A percentile compares a stretch with the other conserved stretches of the same genome.
These are phyloP conservation scores for Chiua virens DNA, from an alignment of 768 basidiomycete species.

Conservation along the genomic window DNA sequence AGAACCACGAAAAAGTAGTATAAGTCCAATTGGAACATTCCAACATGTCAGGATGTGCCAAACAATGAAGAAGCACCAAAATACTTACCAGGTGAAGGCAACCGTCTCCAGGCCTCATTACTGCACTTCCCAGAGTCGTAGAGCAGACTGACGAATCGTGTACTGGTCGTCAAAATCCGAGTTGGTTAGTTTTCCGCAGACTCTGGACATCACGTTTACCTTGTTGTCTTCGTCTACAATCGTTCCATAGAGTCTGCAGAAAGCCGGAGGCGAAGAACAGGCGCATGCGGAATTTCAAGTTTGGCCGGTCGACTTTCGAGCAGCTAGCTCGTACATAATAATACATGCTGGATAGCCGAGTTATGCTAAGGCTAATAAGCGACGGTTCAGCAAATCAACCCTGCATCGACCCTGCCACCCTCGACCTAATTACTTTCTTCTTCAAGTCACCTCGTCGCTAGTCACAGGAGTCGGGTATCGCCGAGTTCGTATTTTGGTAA, in stretches of 20 bases:
- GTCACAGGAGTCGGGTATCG: too few species aligned
- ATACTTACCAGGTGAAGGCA: conserved; percentile 13
- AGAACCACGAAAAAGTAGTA: neutral
- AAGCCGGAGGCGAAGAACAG: conserved; percentile 8
- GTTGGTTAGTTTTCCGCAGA: neutral
- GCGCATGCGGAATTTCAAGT: too few species aligned
- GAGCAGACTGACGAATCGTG: neutral
- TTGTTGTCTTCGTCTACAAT: conserved; percentile 6
- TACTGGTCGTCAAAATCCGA: neutral
- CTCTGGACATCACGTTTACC: neutral
- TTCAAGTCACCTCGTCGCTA: too few species aligned
- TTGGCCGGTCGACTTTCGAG: too few species aligned
- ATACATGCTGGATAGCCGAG: too few species aligned
- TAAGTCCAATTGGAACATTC: neutral
- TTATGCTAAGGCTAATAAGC: too few species aligned
- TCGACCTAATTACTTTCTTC: too few species aligned
- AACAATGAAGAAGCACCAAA: conserved; percentile 5
- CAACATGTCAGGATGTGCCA: conserved; percentile 4
- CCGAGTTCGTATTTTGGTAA: too few species aligned
- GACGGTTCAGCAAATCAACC: too few species aligned
- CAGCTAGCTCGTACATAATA: too few species aligned
- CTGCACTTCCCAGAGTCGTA: neutral
- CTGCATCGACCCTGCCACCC: too few species aligned
- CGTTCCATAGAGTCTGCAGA: conserved; percentile 4
- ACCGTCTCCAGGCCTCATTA: conserved; percentile 9